phyloP scores from a whole-genome alignment of 225 moss, liverwort and hornwort genomes.

The Rhytidiadelphus loreus region DNA sequence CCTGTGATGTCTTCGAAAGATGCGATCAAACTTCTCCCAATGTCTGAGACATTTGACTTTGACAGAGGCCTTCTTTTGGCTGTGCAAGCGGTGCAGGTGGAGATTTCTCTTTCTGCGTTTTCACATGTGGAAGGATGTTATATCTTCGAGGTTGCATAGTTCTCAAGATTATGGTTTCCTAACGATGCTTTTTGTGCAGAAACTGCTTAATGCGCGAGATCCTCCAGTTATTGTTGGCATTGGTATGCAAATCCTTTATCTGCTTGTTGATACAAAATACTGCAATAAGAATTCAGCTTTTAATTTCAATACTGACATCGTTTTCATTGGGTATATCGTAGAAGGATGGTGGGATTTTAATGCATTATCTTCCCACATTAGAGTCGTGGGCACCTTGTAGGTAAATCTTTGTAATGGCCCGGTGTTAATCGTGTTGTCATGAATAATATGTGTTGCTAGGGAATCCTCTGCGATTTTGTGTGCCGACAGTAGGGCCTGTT shows the following conservation, averaged over 20 bases:
- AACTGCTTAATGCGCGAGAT: slow-evolving; percentile 59
- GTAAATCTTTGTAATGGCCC: background rate
- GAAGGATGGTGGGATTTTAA: background rate
- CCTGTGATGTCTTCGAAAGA: slow-evolving; percentile 28
- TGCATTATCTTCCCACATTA: background rate
- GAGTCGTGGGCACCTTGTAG: background rate
- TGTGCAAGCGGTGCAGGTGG: slow-evolving; percentile 73
- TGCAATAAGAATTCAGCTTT: background rate
- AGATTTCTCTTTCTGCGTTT: background rate
- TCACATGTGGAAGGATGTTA: background rate
- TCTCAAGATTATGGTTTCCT: background rate
- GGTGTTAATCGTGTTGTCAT: background rate
- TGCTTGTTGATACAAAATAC: background rate
- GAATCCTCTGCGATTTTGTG: background rate
- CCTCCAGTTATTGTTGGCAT: slow-evolving; percentile 76
- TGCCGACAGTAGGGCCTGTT: background rate
- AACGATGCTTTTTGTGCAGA: slow-evolving; percentile 32
- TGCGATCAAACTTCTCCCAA: slow-evolving; percentile 62
- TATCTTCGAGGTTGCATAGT: background rate
- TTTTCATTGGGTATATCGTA: background rate
- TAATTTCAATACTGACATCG: background rate
- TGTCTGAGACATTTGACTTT: slow-evolving; percentile 78
- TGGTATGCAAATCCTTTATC: slow-evolving; percentile 25
- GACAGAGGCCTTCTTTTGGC: slow-evolving; percentile 85
- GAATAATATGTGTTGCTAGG: background rate